Evolutionary conservation across 805 yeast species (phyloP).

Genomic region (Starmerella geochares): DNA sequence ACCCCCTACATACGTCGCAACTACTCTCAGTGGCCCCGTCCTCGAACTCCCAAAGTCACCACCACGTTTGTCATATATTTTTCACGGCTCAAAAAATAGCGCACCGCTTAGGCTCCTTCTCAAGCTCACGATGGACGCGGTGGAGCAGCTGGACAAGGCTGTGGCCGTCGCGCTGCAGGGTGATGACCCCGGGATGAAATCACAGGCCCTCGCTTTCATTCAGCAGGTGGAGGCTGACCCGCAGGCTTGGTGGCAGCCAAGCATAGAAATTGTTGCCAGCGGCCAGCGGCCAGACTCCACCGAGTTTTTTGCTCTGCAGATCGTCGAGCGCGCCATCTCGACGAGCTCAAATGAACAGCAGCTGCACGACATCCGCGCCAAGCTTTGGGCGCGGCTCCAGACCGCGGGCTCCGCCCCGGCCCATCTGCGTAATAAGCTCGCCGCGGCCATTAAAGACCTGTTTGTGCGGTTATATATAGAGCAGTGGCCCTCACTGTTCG

Average conservation of each 20-base stretch:
- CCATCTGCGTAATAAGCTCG: constrained; percentile 46
- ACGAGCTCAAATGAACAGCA: constrained; percentile 40
- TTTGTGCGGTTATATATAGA: constrained; percentile 42
- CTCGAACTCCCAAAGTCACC: constrained; percentile 1
- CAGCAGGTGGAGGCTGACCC: constrained; percentile 37
- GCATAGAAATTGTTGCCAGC: constrained; percentile 35
- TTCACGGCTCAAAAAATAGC: constrained; percentile 5
- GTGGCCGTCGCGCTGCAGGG: constrained; percentile 70
- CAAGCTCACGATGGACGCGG: constrained; percentile 17
- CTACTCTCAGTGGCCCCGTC: no score
- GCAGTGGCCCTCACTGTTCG: constrained; percentile 43
- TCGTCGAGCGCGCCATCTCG: constrained; percentile 40
- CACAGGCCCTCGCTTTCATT: constrained; percentile 40
- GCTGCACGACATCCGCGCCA: constrained; percentile 38
- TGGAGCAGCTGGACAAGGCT: constrained; percentile 72
- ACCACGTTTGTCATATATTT: constrained; percentile 11
- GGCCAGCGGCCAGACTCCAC: constrained; percentile 41
- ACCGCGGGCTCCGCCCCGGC: constrained; percentile 32
- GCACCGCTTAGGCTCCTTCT: constrained; percentile 1
- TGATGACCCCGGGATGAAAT: constrained; percentile 50
- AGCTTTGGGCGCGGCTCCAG: constrained; percentile 39
- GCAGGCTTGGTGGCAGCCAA: constrained; percentile 39
- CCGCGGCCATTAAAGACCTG: constrained; percentile 45
- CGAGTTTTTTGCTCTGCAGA: constrained; percentile 60
- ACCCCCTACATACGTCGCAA: no score